Conservation (phyloP, 2,329 filamentous ascomycete genomes). For the Lasiodiplodia theobromae region DNA sequence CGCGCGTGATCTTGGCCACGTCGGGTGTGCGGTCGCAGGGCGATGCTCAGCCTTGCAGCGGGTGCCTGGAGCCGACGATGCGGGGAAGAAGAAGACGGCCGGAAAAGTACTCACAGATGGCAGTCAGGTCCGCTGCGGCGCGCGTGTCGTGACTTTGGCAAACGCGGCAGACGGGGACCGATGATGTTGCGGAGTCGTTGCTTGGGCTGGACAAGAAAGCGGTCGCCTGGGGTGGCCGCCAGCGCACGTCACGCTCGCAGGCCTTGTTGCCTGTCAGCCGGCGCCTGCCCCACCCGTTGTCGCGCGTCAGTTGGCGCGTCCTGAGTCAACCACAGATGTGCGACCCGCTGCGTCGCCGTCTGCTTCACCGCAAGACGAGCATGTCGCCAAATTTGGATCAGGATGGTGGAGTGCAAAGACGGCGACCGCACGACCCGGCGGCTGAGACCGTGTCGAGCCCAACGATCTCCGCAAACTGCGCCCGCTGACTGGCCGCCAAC, state of each 20-base stretch:
- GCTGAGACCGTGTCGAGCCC: neutral
- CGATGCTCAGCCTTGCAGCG: constrained; percentile 8
- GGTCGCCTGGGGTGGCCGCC: neutral
- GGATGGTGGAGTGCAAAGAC: constrained; percentile 9
- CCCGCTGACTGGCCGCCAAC: constrained; percentile 10
- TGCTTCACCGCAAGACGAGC: constrained; percentile 21
- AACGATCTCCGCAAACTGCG: neutral
- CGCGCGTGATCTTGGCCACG: neutral
- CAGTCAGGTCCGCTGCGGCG: neutral
- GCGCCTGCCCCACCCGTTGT: neutral
- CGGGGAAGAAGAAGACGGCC: neutral
- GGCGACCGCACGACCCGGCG: constrained; percentile 6
- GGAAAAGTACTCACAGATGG: constrained; percentile 2
- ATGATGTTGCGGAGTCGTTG: constrained; percentile 11
- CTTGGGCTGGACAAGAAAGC: constrained; percentile 1
- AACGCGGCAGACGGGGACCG: constrained; percentile 2
- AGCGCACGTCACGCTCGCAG: constrained; percentile 10
- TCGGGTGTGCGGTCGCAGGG: constrained; percentile 6
- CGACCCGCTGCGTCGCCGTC: constrained; percentile 16
- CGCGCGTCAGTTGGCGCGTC: constrained; percentile 14
- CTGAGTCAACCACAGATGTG: neutral
- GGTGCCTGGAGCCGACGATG: neutral
- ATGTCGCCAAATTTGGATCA: neutral
- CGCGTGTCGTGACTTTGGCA: neutral
- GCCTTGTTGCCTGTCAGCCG: neutral